A percentile compares a stretch with the other conserved stretches of the same genome.
Conservation (phyloP, 129 eudicot genomes). For the Flaveria ramosissima region DNA sequence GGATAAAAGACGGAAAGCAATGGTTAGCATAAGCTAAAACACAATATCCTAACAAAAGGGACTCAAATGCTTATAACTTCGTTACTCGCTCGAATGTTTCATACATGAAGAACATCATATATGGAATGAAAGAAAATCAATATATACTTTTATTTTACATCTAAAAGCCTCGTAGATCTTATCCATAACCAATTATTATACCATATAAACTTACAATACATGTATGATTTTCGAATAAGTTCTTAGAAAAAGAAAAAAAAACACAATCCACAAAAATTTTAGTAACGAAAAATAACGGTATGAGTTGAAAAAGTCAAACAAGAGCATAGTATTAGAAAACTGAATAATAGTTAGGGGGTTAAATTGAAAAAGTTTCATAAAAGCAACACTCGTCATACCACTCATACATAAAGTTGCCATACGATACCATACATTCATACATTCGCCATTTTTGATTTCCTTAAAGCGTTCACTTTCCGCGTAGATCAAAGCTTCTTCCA, state of each 20-base stretch:
- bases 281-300: background rate
- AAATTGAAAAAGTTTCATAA: background rate
- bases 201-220: too few relatives aligned
- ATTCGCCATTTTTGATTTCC: conserved; percentile 5
- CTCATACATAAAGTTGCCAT: conserved; percentile 2
- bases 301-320: background rate
- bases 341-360: background rate
- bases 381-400: background rate
- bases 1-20: too few relatives aligned
- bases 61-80: too few relatives aligned
- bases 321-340: background rate
- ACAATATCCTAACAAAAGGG: too few relatives aligned
- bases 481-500: background rate
- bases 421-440: background rate
- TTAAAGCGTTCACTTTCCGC: background rate
- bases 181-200: too few relatives aligned
- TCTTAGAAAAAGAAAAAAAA: background rate
- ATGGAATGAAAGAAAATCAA: too few relatives aligned
- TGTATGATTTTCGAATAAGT: too few relatives aligned
- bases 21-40: too few relatives aligned
- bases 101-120: too few relatives aligned
- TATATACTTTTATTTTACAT: too few relatives aligned
- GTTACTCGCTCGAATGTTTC: too few relatives aligned
- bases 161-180: too few relatives aligned
- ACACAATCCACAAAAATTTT: background rate